phyloP scores from a whole-genome alignment of 495 filamentous ascomycete species.

The Letharia lupina region DNA sequence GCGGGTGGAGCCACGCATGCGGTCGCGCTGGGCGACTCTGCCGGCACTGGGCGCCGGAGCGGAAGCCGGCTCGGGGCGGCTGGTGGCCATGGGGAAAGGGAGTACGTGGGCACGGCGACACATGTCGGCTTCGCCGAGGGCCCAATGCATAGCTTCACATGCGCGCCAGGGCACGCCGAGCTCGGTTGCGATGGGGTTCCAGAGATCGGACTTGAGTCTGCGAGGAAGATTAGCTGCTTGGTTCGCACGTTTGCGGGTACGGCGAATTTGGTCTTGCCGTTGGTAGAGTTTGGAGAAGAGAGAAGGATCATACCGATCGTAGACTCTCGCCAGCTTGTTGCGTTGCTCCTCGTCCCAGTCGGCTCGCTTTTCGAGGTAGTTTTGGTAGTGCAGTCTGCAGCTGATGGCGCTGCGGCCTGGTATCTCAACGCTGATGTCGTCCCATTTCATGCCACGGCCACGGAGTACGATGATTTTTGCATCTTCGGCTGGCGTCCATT shows the following conservation, averaged over 20 bases:
- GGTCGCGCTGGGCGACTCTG: slow-evolving; percentile 20
- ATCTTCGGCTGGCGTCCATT: slow-evolving; percentile 92
- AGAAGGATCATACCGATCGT: slow-evolving; percentile 65
- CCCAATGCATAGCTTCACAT: slow-evolving; percentile 97
- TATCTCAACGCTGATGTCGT: slow-evolving; percentile 85
- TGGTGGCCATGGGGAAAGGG: slow-evolving; percentile 50
- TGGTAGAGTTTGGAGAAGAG: background rate
- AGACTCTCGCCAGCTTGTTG: slow-evolving; percentile 87
- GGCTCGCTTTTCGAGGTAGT: slow-evolving; percentile 82
- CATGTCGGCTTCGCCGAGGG: slow-evolving; percentile 89
- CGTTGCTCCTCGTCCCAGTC: slow-evolving; percentile 98
- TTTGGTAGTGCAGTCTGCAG: slow-evolving; percentile 93
- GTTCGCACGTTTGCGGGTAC: background rate
- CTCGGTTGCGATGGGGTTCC: slow-evolving; percentile 85
- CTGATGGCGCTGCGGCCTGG: slow-evolving; percentile 88
- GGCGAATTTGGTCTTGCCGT: background rate
- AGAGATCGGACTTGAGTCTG: slow-evolving; percentile 97
- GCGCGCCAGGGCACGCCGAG: slow-evolving; percentile 96
- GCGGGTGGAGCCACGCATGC: slow-evolving; percentile 20
- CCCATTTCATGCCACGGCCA: slow-evolving; percentile 91
- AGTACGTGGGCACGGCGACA: slow-evolving; percentile 76
- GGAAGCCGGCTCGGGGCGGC: slow-evolving; percentile 5
- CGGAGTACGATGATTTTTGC: slow-evolving; percentile 81
- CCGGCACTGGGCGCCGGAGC: slow-evolving; percentile 10
- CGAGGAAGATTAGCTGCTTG: background rate